Percentiles rank a stretch among this genome's conserved stretches.
Evolutionary conservation across 139 green algal genomes (phyloP).

Genomic region (Volvox africanus): DNA sequence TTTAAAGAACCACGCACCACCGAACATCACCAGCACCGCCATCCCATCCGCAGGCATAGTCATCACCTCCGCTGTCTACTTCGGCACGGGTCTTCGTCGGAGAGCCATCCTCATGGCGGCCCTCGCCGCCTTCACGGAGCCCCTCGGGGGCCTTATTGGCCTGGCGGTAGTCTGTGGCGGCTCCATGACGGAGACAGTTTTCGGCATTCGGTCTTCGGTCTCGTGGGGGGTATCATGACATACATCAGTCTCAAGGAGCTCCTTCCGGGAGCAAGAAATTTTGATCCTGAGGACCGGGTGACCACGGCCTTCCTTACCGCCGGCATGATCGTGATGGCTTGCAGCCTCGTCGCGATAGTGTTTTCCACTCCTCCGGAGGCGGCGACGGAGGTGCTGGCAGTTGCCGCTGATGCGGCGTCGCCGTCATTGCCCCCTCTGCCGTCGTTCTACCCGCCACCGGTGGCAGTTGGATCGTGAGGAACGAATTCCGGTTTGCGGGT

Average conservation of each 20-base stretch:
- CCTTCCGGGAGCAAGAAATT: slow-evolving; percentile 80
- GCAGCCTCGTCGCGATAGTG: slow-evolving; percentile 4
- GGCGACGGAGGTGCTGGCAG: background rate
- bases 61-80: slow-evolving; percentile 88
- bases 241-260: slow-evolving; percentile 85
- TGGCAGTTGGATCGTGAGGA: background rate
- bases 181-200: slow-evolving; percentile 5
- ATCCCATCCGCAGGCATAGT: slow-evolving; percentile 60
- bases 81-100: slow-evolving; percentile 72
- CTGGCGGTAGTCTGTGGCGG: slow-evolving; percentile 42
- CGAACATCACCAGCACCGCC: background rate
- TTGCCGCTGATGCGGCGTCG: background rate
- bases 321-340: slow-evolving; percentile 16
- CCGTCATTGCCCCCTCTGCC: background rate
- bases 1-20: too few species aligned
- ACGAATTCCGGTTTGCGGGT: too few species aligned
- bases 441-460: background rate
- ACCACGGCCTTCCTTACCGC: background rate
- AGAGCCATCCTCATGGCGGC: slow-evolving; percentile 80
- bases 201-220: slow-evolving; percentile 67
- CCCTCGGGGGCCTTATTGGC: slow-evolving; percentile 78
- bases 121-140: slow-evolving; percentile 82
- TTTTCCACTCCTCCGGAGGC: background rate
- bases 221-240: slow-evolving; percentile 83
- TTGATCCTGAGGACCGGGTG: slow-evolving; percentile 74